A percentile compares a stretch with the other conserved stretches of the same genome.
Evolutionary conservation across 2,329 filamentous ascomycete species (phyloP).

Genomic region (Polychaeton citri): DNA sequence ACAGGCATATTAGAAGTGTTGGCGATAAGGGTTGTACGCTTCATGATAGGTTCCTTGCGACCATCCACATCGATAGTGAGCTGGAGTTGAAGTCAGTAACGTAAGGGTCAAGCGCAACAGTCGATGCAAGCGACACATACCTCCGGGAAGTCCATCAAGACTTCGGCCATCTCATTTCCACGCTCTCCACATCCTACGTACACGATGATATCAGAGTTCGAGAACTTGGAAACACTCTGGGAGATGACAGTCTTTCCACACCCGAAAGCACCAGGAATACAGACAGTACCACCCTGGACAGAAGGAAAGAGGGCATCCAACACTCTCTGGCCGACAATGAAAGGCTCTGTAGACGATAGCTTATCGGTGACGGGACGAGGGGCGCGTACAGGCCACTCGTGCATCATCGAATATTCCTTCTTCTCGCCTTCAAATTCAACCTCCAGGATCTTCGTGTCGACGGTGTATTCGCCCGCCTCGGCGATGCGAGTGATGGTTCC

Average conservation of each 20-base stretch:
- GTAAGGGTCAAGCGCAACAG: too few relatives aligned
- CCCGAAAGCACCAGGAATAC: conserved; percentile 95
- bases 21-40: conserved; percentile 94
- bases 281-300: conserved; percentile 94
- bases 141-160: conserved; percentile 98
- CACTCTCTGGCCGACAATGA: conserved; percentile 93
- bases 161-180: conserved; percentile 99
- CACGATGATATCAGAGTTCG: conserved; percentile 97
- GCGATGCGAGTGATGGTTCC: conserved; percentile 89
- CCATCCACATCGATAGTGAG: conserved; percentile 89
- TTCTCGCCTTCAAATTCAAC: conserved; percentile 96
- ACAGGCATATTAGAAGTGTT: conserved; percentile 99
- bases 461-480: conserved; percentile 81
- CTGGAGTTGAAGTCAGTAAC: conserved; percentile 25
- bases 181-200: conserved; percentile 91
- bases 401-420: conserved; percentile 94
- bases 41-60: conserved; percentile 98
- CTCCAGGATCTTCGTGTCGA: conserved; percentile 86
- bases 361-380: conserved; percentile 87
- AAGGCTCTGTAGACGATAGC: conserved; percentile 74
- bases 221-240: conserved; percentile 98
- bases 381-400: conserved; percentile 94
- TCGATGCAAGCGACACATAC: too few relatives aligned
- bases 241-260: conserved; percentile 99
- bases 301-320: conserved; percentile 91